Evolutionary conservation across 73 alveolate species (phyloP).

Genomic region (Paramecium primaurelia): DNA sequence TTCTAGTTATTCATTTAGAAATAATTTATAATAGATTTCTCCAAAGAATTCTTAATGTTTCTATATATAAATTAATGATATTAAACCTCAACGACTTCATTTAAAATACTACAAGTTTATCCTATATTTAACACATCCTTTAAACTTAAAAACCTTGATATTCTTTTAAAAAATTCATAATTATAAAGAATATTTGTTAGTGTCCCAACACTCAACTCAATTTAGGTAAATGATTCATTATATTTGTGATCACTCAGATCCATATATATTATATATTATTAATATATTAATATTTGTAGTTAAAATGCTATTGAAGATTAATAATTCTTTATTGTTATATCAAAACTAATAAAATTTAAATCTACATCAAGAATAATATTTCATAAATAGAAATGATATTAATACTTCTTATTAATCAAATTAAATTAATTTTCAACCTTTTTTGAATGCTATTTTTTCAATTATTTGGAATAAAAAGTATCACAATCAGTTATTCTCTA

Average conservation of each 20-base stretch:
- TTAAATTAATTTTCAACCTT: neutral
- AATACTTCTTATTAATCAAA: neutral
- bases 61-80: neutral
- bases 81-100: neutral
- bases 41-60: slow-evolving; percentile 17
- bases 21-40: slow-evolving; percentile 16
- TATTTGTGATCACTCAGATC: neutral
- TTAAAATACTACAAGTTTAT: neutral
- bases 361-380: neutral
- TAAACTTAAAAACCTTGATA: neutral
- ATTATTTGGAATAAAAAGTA: neutral
- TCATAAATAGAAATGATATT: neutral
- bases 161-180: neutral
- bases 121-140: neutral
- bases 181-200: neutral
- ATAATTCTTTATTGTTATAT: neutral
- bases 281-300: neutral
- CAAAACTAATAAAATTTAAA: too few relatives aligned
- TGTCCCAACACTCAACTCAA: neutral
- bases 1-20: neutral
- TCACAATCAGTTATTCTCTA: neutral
- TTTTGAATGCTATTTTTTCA: neutral
- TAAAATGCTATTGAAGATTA: neutral
- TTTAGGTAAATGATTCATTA: neutral
- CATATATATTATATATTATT: neutral